Base-by-base conservation (phyloP, 257 asterid species). In the Fraxinus anomala region DNA sequence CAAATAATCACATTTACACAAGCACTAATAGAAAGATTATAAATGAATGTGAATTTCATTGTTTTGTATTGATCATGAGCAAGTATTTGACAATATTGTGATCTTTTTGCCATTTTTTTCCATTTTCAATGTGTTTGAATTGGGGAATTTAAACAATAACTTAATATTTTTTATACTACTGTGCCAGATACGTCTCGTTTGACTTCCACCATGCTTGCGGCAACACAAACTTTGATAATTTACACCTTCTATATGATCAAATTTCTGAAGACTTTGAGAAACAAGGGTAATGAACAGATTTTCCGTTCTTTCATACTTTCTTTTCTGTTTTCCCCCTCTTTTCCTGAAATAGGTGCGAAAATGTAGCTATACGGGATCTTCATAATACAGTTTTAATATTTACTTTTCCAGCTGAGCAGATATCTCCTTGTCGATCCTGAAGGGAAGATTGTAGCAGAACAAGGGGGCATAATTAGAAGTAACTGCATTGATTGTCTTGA, bases 401-500 rank as follows among this genome's bases (percentile, higher is more conserved):
- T 80, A 85, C 88, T 86, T 80, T 90, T 89, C 92, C 93, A 93
- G 96, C 95, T 86, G 96, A 87, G 92, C 99, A 96, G 99, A 92
- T 96, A 89, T 91, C 89, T 89, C 88, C 89, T 90, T 84, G 77
- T 89, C 85, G 96, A 91, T 88, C 80, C 92, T 84, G 96, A 86
- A 82, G 94, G 95, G 77, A 77, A 85, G 89, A 87, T 92, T 80
- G 73, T 87, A 70, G 86, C 86, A 2, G 97, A 93, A 87, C 99
- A 96, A 79, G 87, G 83, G 82, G 99, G 98, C 80, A 42, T 96
- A 70, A 75, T 92, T 71, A 90, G 99, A 83, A 88, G 94, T 42
- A 96, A 96, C 87, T 96, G 99, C 90, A 89, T 93, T 26, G 99
- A 96, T 83, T 93, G 98, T 88, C 97, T 96, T 79, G 99, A 96